Conservation (phyloP, 805 yeast genomes). For the Starmerella stellata region DNA sequence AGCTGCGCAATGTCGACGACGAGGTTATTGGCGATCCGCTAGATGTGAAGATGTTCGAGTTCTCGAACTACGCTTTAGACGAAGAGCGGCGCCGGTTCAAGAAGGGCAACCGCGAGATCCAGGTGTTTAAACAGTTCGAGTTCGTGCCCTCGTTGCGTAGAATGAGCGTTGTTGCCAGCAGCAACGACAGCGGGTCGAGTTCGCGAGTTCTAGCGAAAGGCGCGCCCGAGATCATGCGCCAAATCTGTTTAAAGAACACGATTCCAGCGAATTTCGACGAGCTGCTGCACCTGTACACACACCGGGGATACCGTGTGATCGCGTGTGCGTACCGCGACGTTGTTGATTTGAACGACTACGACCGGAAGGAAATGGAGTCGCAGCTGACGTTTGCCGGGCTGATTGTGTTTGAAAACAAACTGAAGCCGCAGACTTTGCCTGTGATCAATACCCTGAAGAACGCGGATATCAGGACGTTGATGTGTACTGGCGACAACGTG, state of each 20-base stretch:
- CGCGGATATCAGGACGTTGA: slow-evolving; percentile 65
- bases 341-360: slow-evolving; percentile 38
- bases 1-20: slow-evolving; percentile 58
- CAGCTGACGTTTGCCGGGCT: slow-evolving; percentile 67
- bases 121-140: slow-evolving; percentile 47
- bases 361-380: slow-evolving; percentile 50
- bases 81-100: slow-evolving; percentile 34
- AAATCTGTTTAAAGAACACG: slow-evolving; percentile 51
- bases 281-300: slow-evolving; percentile 67
- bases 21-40: slow-evolving; percentile 85
- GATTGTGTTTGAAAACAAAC: slow-evolving; percentile 77
- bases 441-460: slow-evolving; percentile 41
- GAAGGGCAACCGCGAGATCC: slow-evolving; percentile 19
- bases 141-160: slow-evolving; percentile 71
- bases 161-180: slow-evolving; percentile 64
- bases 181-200: slow-evolving; percentile 16
- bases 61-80: slow-evolving; percentile 56
- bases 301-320: slow-evolving; percentile 83
- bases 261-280: slow-evolving; percentile 63
- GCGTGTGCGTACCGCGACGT: slow-evolving; percentile 73
- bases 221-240: slow-evolving; percentile 85
- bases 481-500: slow-evolving; percentile 97
- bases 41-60: slow-evolving; percentile 83
- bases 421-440: slow-evolving; percentile 47
- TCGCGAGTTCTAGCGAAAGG: slow-evolving; percentile 64